phyloP scores from a whole-genome alignment of 257 asterid genomes.

The Solanum megistacrolobum region DNA sequence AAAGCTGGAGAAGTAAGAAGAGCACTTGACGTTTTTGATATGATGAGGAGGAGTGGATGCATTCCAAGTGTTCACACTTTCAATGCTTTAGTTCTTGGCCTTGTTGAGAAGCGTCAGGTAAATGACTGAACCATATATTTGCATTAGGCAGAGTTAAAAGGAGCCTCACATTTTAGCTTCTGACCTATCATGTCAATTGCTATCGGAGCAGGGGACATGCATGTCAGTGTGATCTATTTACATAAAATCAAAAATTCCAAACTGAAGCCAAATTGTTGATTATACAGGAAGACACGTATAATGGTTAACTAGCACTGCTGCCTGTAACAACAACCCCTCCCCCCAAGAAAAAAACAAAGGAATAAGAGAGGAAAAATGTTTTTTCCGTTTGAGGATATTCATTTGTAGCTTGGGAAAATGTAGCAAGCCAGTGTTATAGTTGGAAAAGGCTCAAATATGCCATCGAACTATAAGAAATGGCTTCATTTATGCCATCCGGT shows the following conservation, averaged over 20 bases:
- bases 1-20: constrained; percentile 67
- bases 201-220: background rate
- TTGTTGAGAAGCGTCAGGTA: constrained; percentile 87
- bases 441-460: background rate
- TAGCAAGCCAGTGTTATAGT: background rate
- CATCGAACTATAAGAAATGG: background rate
- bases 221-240: background rate
- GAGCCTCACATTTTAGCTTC: background rate
- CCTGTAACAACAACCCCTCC: background rate
- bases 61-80: constrained; percentile 79
- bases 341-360: background rate
- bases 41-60: constrained; percentile 93
- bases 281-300: background rate
- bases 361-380: background rate
- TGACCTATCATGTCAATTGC: background rate
- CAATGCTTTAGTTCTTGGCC: constrained; percentile 88
- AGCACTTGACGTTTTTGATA: constrained; percentile 59
- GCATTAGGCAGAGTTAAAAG: background rate
- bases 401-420: background rate
- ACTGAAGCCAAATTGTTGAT: background rate
- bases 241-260: background rate
- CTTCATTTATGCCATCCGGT: background rate
- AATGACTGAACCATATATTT: background rate
- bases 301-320: background rate
- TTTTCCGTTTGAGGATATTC: background rate